phyloP scores from a whole-genome alignment of 2,329 filamentous ascomycete genomes.

The Paraconiothyrium brasiliense region DNA sequence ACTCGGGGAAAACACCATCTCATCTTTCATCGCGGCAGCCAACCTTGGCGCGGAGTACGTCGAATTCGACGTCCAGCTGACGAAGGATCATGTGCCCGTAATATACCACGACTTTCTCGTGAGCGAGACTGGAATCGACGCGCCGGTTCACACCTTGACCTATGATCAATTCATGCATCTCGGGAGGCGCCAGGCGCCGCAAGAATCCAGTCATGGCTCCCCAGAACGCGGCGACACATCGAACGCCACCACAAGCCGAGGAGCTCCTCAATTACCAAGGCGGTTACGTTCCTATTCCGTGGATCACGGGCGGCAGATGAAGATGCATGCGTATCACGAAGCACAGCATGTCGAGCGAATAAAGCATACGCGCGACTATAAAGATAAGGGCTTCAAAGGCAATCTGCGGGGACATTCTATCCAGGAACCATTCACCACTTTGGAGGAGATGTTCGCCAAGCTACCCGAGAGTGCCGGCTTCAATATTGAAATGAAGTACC shows the following conservation, averaged over 20 bases:
- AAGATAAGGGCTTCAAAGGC: conserved; percentile 92
- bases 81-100: conserved; percentile 97
- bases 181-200: conserved; percentile 65
- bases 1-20: conserved; percentile 93
- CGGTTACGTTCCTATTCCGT: conserved; percentile 68
- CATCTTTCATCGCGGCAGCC: conserved; percentile 94
- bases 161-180: conserved; percentile 95
- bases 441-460: conserved; percentile 91
- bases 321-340: conserved; percentile 52
- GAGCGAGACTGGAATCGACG: conserved; percentile 96
- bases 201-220: conserved; percentile 58
- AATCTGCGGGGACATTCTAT: conserved; percentile 95
- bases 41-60: conserved; percentile 84
- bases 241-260: conserved; percentile 26
- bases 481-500: conserved; percentile 99
- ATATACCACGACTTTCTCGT: conserved; percentile 99
- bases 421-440: conserved; percentile 92
- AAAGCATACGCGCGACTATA: conserved; percentile 97
- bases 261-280: conserved; percentile 33
- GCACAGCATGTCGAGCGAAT: conserved; percentile 81
- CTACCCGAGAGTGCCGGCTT: conserved; percentile 86
- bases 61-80: conserved; percentile 90
- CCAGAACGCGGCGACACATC: conserved; percentile 41
- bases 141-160: conserved; percentile 93
- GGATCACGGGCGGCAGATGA: conserved; percentile 56